phyloP scores from a whole-genome alignment of 2,329 filamentous ascomycete species.

The Sporothrix pseudoabietina region DNA sequence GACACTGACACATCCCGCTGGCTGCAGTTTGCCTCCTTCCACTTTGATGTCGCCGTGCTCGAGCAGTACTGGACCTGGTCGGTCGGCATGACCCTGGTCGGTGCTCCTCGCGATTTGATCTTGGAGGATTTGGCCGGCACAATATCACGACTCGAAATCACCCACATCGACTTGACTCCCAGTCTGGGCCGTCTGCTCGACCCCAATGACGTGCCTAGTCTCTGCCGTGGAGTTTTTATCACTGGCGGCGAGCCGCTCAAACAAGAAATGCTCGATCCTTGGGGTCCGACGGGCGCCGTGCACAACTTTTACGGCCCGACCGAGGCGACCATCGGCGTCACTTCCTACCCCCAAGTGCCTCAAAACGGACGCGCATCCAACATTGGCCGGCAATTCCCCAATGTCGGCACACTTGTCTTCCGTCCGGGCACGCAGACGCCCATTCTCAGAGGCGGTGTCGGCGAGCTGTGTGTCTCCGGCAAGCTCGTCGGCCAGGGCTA shows the following conservation, averaged over 20 bases:
- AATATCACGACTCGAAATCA: slow-evolving; percentile 73
- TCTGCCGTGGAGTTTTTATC: slow-evolving; percentile 86
- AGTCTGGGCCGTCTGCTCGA: slow-evolving; percentile 78
- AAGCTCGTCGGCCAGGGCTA: slow-evolving; percentile 89
- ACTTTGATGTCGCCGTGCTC: slow-evolving; percentile 90
- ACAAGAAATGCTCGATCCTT: slow-evolving; percentile 83
- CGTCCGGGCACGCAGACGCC: slow-evolving; percentile 68
- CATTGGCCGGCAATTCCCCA: slow-evolving; percentile 83
- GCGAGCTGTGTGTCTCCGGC: slow-evolving; percentile 86
- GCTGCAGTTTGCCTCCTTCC: slow-evolving; percentile 91
- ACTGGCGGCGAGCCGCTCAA: slow-evolving; percentile 87
- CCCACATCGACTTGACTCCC: slow-evolving; percentile 89
- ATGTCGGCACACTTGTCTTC: slow-evolving; percentile 82
- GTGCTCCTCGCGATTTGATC: slow-evolving; percentile 79
- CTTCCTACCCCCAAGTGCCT: slow-evolving; percentile 82
- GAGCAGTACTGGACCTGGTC: slow-evolving; percentile 98
- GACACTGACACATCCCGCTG: slow-evolving; percentile 67
- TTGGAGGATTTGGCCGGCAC: slow-evolving; percentile 77
- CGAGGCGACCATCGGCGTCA: slow-evolving; percentile 89
- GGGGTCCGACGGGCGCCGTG: slow-evolving; percentile 78
- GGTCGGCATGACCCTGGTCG: slow-evolving; percentile 80
- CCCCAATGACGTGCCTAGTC: slow-evolving; percentile 76
- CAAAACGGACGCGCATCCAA: slow-evolving; percentile 79
- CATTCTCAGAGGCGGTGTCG: slow-evolving; percentile 75
- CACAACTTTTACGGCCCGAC: slow-evolving; percentile 94